A percentile compares a stretch with the other conserved stretches of the same genome.
Conservation (phyloP, 108 stramenopile genomes). For the Schizochytrium sp. region DNA sequence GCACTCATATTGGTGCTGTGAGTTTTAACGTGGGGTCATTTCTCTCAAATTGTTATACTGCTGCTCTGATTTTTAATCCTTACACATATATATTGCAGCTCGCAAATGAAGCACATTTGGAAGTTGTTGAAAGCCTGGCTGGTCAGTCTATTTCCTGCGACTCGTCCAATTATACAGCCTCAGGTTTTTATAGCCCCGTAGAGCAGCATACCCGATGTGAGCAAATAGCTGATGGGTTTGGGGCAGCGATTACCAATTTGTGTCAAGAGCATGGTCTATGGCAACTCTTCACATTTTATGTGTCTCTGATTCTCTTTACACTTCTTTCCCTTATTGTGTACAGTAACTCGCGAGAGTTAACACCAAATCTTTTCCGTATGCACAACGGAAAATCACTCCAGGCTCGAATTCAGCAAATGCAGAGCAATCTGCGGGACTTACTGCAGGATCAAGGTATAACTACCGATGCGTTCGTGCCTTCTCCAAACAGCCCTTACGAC, state of each 20-base stretch:
- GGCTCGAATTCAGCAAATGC: not conserved
- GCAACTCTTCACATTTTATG: not conserved
- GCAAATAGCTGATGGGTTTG: not conserved
- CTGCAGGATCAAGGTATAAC: not conserved
- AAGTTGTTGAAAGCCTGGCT: not conserved
- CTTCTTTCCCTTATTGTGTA: not conserved
- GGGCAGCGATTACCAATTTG: not conserved
- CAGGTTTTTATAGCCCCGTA: conserved; percentile 13
- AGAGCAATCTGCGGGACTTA: conserved; percentile 7
- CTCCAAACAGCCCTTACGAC: too few species aligned
- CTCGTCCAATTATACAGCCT: not conserved
- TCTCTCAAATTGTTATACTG: conserved; percentile 25
- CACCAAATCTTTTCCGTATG: conserved; percentile 16
- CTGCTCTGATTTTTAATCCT: conserved; percentile 14
- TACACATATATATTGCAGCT: not conserved
- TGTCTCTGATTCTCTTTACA: conserved; percentile 6
- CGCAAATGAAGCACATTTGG: conserved; percentile 3
- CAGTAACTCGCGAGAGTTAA: conserved; percentile 13
- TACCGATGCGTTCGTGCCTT: too few species aligned
- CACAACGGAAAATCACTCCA: not conserved
- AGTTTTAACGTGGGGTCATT: not conserved
- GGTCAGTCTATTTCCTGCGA: not conserved
- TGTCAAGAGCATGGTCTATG: not conserved
- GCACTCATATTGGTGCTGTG: not conserved
- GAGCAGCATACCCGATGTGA: not conserved